Percentiles rank a stretch among this genome's conserved stretches.
Evolutionary conservation across 208 protist species (phyloP).

Genomic region (Naegleria gruberi): DNA sequence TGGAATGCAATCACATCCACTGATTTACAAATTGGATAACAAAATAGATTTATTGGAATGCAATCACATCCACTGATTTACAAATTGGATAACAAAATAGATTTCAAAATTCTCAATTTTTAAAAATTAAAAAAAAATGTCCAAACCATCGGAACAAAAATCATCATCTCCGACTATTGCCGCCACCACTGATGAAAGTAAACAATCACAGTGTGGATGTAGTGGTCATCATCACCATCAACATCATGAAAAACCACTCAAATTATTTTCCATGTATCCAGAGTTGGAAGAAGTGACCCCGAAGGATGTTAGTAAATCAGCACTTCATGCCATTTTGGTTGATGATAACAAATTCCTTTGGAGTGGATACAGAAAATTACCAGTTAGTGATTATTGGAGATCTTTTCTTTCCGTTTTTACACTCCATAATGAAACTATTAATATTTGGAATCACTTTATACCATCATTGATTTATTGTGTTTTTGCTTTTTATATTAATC

Average conservation of each 20-base stretch:
- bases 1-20: no score
- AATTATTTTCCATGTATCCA: background rate
- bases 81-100: no score
- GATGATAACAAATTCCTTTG: background rate
- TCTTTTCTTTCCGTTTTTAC: background rate
- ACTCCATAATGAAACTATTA: conserved; percentile 6
- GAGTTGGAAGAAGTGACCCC: background rate
- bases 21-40: no score
- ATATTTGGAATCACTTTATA: conserved; percentile 13
- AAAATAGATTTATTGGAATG: no score
- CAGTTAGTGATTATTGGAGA: background rate
- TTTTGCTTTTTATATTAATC: background rate
- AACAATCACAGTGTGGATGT: no score
- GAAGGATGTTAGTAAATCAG: background rate
- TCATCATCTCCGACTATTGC: no score
- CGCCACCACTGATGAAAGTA: no score
- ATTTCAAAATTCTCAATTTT: no score
- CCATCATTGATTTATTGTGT: background rate
- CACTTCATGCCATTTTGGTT: background rate
- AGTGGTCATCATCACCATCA: background rate
- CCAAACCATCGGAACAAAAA: no score
- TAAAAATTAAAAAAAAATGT: no score
- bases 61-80: no score
- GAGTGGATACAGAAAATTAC: background rate
- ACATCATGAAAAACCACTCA: background rate